Percentiles rank a stretch among this genome's conserved stretches.
phyloP scores from a whole-genome alignment of 768 basidiomycete genomes.

The Psilocybe azurescens region DNA sequence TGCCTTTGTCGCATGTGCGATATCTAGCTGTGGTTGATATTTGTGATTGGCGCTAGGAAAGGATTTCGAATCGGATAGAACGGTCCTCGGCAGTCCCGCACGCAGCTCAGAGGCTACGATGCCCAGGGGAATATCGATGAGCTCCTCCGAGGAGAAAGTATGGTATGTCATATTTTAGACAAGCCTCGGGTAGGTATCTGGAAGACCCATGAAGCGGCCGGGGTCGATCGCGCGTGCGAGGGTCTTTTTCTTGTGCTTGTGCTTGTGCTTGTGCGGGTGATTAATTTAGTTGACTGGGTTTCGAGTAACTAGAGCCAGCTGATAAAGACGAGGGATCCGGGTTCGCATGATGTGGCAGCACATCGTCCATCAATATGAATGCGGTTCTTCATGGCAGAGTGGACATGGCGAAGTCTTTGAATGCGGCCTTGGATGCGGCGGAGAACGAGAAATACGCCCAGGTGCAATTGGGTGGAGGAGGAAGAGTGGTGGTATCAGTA shows the following conservation, averaged over 20 bases:
- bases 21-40: no score
- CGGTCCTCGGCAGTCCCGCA: slow-evolving; percentile 10
- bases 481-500: no score
- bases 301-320: background rate
- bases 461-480: slow-evolving; percentile 5
- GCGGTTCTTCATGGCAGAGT: slow-evolving; percentile 12
- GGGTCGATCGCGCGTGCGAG: slow-evolving; percentile 32
- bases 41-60: no score
- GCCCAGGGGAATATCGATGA: slow-evolving; percentile 25
- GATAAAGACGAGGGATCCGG: slow-evolving; percentile 24
- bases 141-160: slow-evolving; percentile 14
- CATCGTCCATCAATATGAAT: slow-evolving; percentile 33
- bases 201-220: slow-evolving; percentile 27
- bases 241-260: slow-evolving; percentile 2
- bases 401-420: slow-evolving; percentile 25
- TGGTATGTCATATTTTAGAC: slow-evolving; percentile 32
- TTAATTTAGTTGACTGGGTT: no score
- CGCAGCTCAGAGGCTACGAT: slow-evolving; percentile 28
- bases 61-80: background rate
- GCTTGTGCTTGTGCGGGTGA: no score
- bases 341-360: slow-evolving; percentile 31
- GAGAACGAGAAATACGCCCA: slow-evolving; percentile 27
- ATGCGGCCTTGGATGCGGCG: slow-evolving; percentile 13
- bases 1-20: background rate
- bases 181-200: slow-evolving; percentile 28